Base-by-base conservation (phyloP, 192 early-diverging fungal genomes). In the Paraglomus occultum region DNA sequence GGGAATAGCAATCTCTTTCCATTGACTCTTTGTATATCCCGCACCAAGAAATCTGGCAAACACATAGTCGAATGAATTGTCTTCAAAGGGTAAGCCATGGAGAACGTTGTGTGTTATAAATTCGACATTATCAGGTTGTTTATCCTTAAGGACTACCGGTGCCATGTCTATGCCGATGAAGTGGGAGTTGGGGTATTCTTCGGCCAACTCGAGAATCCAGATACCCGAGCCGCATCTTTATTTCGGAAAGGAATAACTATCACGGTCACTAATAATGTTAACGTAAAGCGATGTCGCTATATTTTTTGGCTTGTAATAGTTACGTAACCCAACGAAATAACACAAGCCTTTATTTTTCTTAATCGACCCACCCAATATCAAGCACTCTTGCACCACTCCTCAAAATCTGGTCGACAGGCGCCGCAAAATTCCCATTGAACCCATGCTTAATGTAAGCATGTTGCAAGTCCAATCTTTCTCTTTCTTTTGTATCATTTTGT, bases 121-220 rank as follows among this genome's bases (percentile, higher is more conserved):
- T 11, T 12, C 38, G 51, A 75, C 74, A 60, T 81, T 81, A 0
- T 63, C 50, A 0, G 80, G 80, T 50, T 73, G 72, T 44, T 76
- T 74, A 0, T 72, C 63, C 1, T 61, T 66, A 0, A 77, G 80
- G 66, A 70, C 78, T 45, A 76, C 73, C n/a, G 74, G 64, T 0
- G 77, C 55, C 38, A 81, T 71, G 39, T 64, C 62, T 42, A 64
- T 11, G 0, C 62, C 62, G 15, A 64, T 20, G 49, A 64, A 64
- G 12, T 44, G 46, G 8, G 62, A 64, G 23, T 31, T 48, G 11
- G 43, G 18, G 49, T 23, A 64, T 20, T 64, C 46, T 4, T 1
- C 49, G 17, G 62, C 62, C 8, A 64, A 31, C 46, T 64, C 62
- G 4, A 22, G 46, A 44, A 64, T 64, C 44, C 20, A 64, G 17